These are phyloP conservation scores for Botrytis medusae DNA, from an alignment of 2,329 filamentous ascomycete species.

Conservation along the genomic window DNA sequence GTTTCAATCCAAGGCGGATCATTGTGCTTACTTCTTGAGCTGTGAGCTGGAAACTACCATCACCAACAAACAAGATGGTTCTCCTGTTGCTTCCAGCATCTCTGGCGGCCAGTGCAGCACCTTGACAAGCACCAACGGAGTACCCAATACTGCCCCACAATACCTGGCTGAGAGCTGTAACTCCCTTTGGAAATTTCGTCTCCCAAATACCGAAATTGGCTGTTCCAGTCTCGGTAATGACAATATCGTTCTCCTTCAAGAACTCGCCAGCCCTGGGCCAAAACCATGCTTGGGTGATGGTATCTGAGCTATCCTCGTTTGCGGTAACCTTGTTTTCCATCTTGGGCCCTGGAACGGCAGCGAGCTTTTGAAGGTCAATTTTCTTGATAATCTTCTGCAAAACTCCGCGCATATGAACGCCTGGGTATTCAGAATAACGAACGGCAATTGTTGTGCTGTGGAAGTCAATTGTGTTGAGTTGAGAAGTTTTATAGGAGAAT, in stretches of 20 bases:
- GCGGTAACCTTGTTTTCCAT: constrained; percentile 52
- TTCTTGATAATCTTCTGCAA: constrained; percentile 67
- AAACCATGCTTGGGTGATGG: constrained; percentile 70
- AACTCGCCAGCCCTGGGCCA: constrained; percentile 77
- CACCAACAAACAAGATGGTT: constrained; percentile 84
- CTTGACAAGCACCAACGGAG: constrained; percentile 60
- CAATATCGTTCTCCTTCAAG: constrained; percentile 62
- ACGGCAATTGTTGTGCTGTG: constrained; percentile 73
- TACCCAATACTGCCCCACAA: constrained; percentile 70
- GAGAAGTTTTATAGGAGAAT: constrained; percentile 76
- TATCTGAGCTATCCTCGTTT: constrained; percentile 43
- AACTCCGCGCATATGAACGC: constrained; percentile 75
- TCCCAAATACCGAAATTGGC: constrained; percentile 88
- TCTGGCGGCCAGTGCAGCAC: constrained; percentile 72
- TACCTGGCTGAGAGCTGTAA: constrained; percentile 78
- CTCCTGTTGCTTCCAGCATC: constrained; percentile 60
- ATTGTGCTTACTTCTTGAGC: constrained; percentile 83
- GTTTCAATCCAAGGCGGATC: constrained; percentile 69
- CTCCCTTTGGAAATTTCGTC: constrained; percentile 72
- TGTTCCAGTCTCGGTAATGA: constrained; percentile 82
- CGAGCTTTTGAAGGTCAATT: constrained; percentile 58
- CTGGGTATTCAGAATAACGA: constrained; percentile 75
- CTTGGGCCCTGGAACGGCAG: constrained; percentile 52
- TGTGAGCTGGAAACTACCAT: constrained; percentile 83
- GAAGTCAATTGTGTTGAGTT: constrained; percentile 78